A percentile compares a stretch with the other conserved stretches of the same genome.
These are phyloP conservation scores for Paraphaeosphaeria sporulosa DNA, from an alignment of 2,329 filamentous ascomycete genomes.

Conservation along the genomic window DNA sequence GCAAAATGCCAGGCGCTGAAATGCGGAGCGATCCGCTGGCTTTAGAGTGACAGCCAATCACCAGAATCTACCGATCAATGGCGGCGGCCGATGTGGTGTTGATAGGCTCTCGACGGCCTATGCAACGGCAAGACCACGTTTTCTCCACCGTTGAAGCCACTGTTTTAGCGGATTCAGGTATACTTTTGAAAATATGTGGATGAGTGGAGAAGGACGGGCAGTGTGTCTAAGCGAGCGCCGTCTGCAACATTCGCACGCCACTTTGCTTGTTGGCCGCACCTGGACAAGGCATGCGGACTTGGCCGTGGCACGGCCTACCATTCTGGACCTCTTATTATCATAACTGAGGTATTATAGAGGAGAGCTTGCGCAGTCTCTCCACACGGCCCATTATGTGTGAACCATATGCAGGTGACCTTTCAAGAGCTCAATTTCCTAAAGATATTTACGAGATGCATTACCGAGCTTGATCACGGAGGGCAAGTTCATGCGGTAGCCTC, in stretches of 20 bases:
- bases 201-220: conserved; percentile 18
- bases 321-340: conserved; percentile 34
- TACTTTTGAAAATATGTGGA: conserved; percentile 1
- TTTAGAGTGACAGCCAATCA: conserved; percentile 26
- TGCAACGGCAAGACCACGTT: conserved; percentile 30
- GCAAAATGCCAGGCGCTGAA: conserved; percentile 26
- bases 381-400: conserved; percentile 28
- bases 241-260: conserved; percentile 35
- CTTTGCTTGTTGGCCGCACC: conserved; percentile 23
- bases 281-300: conserved; percentile 30
- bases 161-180: neutral
- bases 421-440: conserved; percentile 29
- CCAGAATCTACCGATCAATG: conserved; percentile 22
- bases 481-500: conserved; percentile 36
- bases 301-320: conserved; percentile 26
- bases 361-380: conserved; percentile 27
- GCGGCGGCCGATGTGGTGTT: neutral
- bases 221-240: conserved; percentile 29
- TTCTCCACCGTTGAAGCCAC: conserved; percentile 22
- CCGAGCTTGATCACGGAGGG: conserved; percentile 32
- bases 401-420: conserved; percentile 37
- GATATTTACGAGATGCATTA: conserved; percentile 38
- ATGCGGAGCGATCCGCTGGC: conserved; percentile 43
- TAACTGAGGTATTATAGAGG: conserved; percentile 38
- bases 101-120: conserved; percentile 17